Evolutionary conservation across 2,329 filamentous ascomycete genomes (phyloP), one percentile per base, ranked within the genome.

Genomic region (Magnaporthiopsis incrustans): DNA sequence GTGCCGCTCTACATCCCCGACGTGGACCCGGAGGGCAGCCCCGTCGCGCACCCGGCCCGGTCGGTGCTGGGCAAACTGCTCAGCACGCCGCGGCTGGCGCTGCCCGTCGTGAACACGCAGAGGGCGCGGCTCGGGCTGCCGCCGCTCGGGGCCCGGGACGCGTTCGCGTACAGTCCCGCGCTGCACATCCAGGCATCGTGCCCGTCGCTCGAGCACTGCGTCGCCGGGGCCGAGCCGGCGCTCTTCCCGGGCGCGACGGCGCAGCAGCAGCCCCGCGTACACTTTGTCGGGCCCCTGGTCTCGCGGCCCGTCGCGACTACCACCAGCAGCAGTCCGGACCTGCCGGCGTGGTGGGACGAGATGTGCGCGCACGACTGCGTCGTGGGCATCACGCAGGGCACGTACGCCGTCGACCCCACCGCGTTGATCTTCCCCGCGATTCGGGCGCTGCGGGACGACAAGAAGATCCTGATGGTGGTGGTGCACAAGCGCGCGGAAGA

Each of bases 181-280:
- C 68, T 78, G 64, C 76, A 78, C 65, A 74, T 78, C 25, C 75
- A 76, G 38, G 64, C 65, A 60, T 67, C 63, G n/a, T 68, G 65
- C 57, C 66, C 66, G 14, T 58, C 64, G 1, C 68, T 70, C 4
- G 69, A 71, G 53, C 14, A 38, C 26, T 25, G n/a, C 44, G 22
- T 5, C 18, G 22, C 18, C 22, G 59, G 33, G 10, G 33, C 18
- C n/a, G 27, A 27, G 32, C 33, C 25, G 25, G 7, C 33, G 32
- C 59, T 60, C 33, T 68, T 69, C n/a, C 67, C 68, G 0, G 65
- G 67, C 2, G 64, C 44, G 44, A 62, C n/a, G n/a, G n/a, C n/a
- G n/a, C n/a, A 65, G 26, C 61, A 67, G 33, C 57, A 60, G 26
- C 66, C 65, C 4, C 62, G 60, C 2, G 63, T 70, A 1, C 64